Evolutionary conservation across 768 basidiomycete species (phyloP), one percentile per base, ranked within the genome.

Genomic region (Pisolithus tinctorius): DNA sequence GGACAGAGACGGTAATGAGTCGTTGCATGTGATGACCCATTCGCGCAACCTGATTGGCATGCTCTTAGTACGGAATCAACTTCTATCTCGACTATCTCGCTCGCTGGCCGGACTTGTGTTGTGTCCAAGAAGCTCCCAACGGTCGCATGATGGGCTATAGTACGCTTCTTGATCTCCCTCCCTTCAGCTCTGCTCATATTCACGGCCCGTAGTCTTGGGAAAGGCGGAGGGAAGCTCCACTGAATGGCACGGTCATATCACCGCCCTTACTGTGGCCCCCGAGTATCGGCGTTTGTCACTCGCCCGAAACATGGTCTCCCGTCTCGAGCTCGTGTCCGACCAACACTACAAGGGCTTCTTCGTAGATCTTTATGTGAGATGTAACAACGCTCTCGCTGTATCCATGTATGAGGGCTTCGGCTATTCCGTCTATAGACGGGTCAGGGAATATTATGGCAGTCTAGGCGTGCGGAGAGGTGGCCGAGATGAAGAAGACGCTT

Each of bases 231-330:
- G 93, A 2, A 55, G 67, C 5, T 73, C 74, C 0, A 52, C 68
- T 1, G 93, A 94, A 60, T 92, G 88, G 83, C 92, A 93, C 61
- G 95, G 93, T 0, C 96, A 98, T 62, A 84, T 98, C 60, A 97
- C 95, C 0, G 94, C 94, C 0, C 74, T 99, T 46, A 92, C 93
- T 5, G 93, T 99, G 49, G 88, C 93, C 0, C 96, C 96, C 11
- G 84, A 90, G 60, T 96, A 91, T 68, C 87, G 96, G 39, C 85
- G 89, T 3, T 79, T 97, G 3, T 82, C 83, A 1, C 83, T 98
- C 42, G 95, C 92, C 0, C 81, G 83, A 58, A 83, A 81, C 65
- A 86, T 98, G 81, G 91, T 95, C 82, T 65, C 74, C 55, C 74
- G 88, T 45, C 84, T 99, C 42, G 95, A 98, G 67, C 75, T 79